Conservation (phyloP, 2,329 filamentous ascomycete genomes). For the Emericellopsis atlantica region DNA sequence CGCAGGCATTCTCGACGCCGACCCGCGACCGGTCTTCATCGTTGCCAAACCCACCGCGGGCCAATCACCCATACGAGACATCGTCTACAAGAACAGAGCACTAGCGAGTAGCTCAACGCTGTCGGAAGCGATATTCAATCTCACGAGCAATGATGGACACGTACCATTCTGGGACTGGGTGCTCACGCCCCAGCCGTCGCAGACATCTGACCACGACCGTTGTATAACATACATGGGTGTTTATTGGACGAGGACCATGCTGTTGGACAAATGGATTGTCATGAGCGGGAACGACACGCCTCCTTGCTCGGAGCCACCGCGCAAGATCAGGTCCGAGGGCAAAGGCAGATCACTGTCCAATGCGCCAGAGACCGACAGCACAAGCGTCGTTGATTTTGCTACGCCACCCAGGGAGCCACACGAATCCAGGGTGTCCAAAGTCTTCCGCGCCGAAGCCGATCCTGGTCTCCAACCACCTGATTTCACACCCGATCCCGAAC, state of each 20-base stretch:
- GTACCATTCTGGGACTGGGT: conserved; percentile 27
- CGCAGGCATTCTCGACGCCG: conserved; percentile 25
- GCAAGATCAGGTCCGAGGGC: conserved; percentile 15
- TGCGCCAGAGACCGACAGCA: background rate
- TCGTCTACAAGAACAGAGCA: conserved; percentile 25
- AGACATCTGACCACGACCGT: conserved; percentile 4
- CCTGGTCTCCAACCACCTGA: conserved; percentile 19
- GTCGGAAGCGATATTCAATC: conserved; percentile 15
- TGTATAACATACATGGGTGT: conserved; percentile 17
- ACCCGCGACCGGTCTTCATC: conserved; percentile 28
- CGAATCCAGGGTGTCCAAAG: conserved; percentile 7
- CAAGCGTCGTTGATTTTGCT: conserved; percentile 8
- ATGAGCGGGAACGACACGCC: conserved; percentile 24
- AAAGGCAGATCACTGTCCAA: conserved; percentile 9
- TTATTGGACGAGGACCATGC: conserved; percentile 22
- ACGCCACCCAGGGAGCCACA: background rate
- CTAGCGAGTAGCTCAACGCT: conserved; percentile 16
- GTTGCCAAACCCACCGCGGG: conserved; percentile 8
- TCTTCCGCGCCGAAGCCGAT: conserved; percentile 16
- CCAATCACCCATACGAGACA: conserved; percentile 2
- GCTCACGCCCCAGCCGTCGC: conserved; percentile 8
- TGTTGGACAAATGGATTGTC: conserved; percentile 21
- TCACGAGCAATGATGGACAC: conserved; percentile 15
- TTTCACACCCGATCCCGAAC: conserved; percentile 20
- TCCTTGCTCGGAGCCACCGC: conserved; percentile 15